Base-by-base conservation (phyloP, 208 protist species). In the Tritrichomonas musculus region DNA sequence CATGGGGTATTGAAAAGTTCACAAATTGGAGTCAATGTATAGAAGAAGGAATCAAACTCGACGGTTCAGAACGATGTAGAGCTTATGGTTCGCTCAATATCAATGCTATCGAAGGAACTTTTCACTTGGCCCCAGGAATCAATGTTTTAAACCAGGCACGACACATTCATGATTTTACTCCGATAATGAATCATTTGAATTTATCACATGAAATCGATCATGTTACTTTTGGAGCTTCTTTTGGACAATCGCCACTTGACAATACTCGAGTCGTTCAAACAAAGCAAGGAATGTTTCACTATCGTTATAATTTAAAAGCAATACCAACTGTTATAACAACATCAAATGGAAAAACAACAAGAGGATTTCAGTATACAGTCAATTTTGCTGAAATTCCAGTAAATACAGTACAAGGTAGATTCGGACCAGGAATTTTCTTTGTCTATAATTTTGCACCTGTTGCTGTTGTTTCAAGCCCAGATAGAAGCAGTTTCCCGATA, bases 321-420 rank as follows among this genome's bases (percentile, higher is more conserved):
- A 47, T 88, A 0, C 77, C 77, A 57, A 88, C 41, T 39, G 47
- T 88, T 27, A 30, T 57, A 0, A 49, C 33, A 53, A 39, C 47
- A 33, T 2, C 20, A 33, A 49, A 20, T 20, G 77, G 77, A 0
- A 57, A 57, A 39, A 49, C 30, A 14, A 53, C 9, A 39, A 13
- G 47, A 39, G 17, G 20, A 0, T 88, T 88, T 30, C 9, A 39
- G 30, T 88, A 53, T 50, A 88, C 77, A 9, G 77, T 88, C 9
- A 57, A 53, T 30, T 88, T 53, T 33, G 77, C 77, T 13, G 77
- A 88, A 88, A 88, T 88, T 60, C 77, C 77, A 39, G 77, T 88
- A 39, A 57, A 20, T 1, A n/a, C n/a, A n/a, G 41, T 14, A 1
- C 41, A 47, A 30, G 77, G 47, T 39, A 53, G 77, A 53, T 88